phyloP scores from a whole-genome alignment of 495 filamentous ascomycete genomes.

The Penicillium subrubescens region DNA sequence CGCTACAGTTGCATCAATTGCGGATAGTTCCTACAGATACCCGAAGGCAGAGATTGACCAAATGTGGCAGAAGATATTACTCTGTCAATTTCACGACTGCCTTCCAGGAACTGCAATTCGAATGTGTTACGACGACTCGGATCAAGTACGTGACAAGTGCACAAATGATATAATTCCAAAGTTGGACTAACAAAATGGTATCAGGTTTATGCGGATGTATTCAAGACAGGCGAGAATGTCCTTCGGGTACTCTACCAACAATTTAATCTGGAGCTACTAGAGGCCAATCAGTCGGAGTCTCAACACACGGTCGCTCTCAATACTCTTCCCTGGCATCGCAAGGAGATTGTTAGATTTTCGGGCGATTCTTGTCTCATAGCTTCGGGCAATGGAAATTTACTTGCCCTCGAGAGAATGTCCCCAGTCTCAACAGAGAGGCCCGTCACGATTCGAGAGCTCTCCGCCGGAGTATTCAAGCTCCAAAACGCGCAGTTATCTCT shows the following conservation, averaged over 20 bases:
- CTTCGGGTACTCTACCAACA: constrained; percentile 18
- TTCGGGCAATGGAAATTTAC: constrained; percentile 36
- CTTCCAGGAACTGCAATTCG: constrained; percentile 90
- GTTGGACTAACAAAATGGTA: background rate
- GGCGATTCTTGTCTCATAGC: constrained; percentile 14
- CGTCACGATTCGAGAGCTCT: constrained; percentile 64
- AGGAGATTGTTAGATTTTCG: constrained; percentile 68
- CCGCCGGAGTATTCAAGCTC: constrained; percentile 72
- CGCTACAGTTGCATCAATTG: constrained; percentile 80
- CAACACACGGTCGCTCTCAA: constrained; percentile 61
- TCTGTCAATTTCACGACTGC: constrained; percentile 99
- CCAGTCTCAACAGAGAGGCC: constrained; percentile 20
- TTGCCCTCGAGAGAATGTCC: constrained; percentile 46
- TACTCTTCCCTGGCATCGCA: constrained; percentile 79
- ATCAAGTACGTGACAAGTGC: constrained; percentile 30
- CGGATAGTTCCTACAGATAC: constrained; percentile 67
- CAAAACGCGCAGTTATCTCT: constrained; percentile 73
- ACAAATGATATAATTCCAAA: background rate
- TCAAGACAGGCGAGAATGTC: constrained; percentile 65
- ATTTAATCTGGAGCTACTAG: background rate
- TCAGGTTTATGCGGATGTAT: constrained; percentile 79
- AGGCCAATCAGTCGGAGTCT: too few relatives aligned
- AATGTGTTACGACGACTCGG: constrained; percentile 95
- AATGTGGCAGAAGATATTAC: constrained; percentile 85
- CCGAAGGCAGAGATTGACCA: constrained; percentile 90